phyloP scores from a whole-genome alignment of 768 basidiomycete genomes.

The Psilocybe azurescens region DNA sequence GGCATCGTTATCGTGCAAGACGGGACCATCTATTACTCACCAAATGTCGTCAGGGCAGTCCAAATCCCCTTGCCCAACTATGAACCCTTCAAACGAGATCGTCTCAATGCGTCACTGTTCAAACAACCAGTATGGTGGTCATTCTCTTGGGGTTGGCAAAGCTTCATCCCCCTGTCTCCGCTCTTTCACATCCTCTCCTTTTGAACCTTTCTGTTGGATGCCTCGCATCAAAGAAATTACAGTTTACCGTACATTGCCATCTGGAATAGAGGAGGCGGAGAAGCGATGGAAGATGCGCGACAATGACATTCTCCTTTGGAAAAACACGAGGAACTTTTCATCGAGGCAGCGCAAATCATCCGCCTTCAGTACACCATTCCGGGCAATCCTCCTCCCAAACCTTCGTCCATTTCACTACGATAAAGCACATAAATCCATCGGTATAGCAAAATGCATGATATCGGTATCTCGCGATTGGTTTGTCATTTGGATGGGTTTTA shows the following conservation, averaged over 20 bases:
- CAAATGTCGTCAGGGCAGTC: conserved; percentile 7
- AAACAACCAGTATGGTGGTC: conserved; percentile 17
- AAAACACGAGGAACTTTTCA: too few species aligned
- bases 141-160: conserved; percentile 9
- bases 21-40: conserved; percentile 11
- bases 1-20: not conserved
- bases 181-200: conserved; percentile 12
- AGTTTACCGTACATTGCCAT: too few species aligned
- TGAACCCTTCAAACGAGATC: not conserved
- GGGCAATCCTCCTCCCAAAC: not conserved
- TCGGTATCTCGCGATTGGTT: conserved; percentile 1
- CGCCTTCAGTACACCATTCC: not conserved
- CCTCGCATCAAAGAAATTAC: not conserved
- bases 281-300: not conserved
- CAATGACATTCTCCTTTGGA: not conserved
- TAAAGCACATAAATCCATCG: not conserved
- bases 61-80: not conserved
- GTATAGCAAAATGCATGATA: not conserved
- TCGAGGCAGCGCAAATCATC: too few species aligned
- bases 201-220: not conserved
- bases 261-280: not conserved
- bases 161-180: conserved; percentile 15
- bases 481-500: conserved; percentile 7
- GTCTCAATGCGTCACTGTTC: not conserved
- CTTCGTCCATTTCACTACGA: not conserved